phyloP scores from a whole-genome alignment of 768 basidiomycete genomes.

The Xerocomellus amylosporus region DNA sequence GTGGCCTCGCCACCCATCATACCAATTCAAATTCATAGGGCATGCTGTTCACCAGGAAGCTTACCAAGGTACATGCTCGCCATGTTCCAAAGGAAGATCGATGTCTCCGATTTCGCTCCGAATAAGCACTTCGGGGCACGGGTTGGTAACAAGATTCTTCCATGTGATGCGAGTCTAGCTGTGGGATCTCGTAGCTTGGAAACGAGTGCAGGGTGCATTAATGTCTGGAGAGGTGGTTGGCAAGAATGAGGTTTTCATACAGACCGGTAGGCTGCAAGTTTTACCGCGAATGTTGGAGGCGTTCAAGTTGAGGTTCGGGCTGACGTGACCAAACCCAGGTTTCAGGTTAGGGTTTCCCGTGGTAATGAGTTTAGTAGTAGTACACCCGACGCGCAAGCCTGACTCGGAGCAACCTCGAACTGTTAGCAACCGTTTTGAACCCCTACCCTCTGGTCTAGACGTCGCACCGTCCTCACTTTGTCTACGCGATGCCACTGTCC shows the following conservation, averaged over 20 bases:
- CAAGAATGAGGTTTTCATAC: neutral
- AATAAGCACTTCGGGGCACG: neutral
- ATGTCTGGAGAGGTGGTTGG: neutral
- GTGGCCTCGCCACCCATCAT: neutral
- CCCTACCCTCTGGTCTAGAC: neutral
- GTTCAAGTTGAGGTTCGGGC: neutral
- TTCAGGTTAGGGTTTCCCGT: conserved; percentile 24
- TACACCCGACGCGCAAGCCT: conserved; percentile 10
- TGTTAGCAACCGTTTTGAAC: neutral
- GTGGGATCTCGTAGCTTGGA: neutral
- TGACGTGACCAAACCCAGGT: conserved; percentile 16
- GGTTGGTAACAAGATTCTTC: neutral
- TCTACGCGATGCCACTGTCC: conserved; percentile 38
- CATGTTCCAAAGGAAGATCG: conserved; percentile 1
- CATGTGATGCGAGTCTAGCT: neutral
- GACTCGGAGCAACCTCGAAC: neutral
- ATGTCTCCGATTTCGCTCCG: neutral
- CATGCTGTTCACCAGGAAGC: neutral
- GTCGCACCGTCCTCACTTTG: neutral
- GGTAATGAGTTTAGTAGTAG: too few relatives aligned
- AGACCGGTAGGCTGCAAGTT: too few relatives aligned
- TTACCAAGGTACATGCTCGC: neutral
- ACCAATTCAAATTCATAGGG: conserved; percentile 21
- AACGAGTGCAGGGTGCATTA: neutral
- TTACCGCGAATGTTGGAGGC: too few relatives aligned